Evolutionary conservation across 2,329 filamentous ascomycete species (phyloP).

Genomic region (Thelonectria blattea): DNA sequence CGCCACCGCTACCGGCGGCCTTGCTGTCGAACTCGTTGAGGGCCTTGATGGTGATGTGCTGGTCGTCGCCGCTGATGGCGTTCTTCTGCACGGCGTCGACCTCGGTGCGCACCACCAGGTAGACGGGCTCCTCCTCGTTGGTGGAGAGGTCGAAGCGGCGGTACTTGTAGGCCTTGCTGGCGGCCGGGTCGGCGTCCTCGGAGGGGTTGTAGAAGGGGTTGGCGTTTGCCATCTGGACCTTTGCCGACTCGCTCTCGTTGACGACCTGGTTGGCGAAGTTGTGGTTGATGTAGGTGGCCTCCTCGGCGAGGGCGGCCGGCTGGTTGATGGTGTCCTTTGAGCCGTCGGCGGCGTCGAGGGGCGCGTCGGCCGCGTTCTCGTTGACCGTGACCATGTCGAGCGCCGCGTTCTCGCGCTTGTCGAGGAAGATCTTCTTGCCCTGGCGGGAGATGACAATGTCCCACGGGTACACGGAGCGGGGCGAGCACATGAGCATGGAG

Average conservation of each 20-base stretch:
- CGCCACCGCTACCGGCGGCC: constrained; percentile 92
- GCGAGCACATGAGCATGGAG: constrained; percentile 98
- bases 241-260: constrained; percentile 76
- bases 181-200: constrained; percentile 91
- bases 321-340: constrained; percentile 96
- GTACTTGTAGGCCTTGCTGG: constrained; percentile 98
- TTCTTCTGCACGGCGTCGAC: constrained; percentile 96
- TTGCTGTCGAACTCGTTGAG: constrained; percentile 99
- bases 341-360: constrained; percentile 87
- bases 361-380: constrained; percentile 95
- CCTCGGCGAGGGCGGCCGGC: constrained; percentile 88
- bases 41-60: constrained; percentile 90
- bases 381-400: constrained; percentile 99
- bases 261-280: constrained; percentile 98
- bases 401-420: constrained; percentile 95
- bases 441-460: constrained; percentile 93
- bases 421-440: constrained; percentile 96
- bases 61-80: constrained; percentile 88
- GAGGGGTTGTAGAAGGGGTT: constrained; percentile 98
- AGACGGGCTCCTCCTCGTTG: constrained; percentile 91
- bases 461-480: constrained; percentile 97
- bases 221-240: constrained; percentile 83
- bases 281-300: constrained; percentile 99
- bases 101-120: constrained; percentile 93
- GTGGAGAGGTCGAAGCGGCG: constrained; percentile 94